phyloP scores from a whole-genome alignment of 192 early-diverging fungal genomes.

The Oehlia diaphana region DNA sequence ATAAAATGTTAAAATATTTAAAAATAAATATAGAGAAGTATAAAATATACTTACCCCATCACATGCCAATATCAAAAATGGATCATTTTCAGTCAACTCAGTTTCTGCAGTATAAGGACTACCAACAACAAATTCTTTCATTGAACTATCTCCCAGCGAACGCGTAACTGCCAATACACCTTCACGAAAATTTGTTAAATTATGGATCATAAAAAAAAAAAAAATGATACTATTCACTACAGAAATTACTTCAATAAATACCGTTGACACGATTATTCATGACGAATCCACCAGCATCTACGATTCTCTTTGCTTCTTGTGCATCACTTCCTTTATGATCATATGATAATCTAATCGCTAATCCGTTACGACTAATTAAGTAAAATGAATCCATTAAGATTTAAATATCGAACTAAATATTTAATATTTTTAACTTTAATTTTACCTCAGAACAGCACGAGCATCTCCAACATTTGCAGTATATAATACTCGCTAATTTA shows the following conservation, averaged over 20 bases:
- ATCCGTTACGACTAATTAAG: slow-evolving; percentile 65
- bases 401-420: background rate
- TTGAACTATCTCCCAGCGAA: slow-evolving; percentile 89
- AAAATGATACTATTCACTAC: background rate
- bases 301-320: slow-evolving; percentile 85
- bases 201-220: background rate
- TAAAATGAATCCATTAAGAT: background rate
- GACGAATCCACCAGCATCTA: slow-evolving; percentile 93
- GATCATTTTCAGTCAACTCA: slow-evolving; percentile 68
- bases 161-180: slow-evolving; percentile 95
- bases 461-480: slow-evolving; percentile 98
- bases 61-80: slow-evolving; percentile 91
- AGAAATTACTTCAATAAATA: slow-evolving; percentile 29
- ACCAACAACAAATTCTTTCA: slow-evolving; percentile 97
- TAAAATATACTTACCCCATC: slow-evolving; percentile 76
- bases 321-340: slow-evolving; percentile 98
- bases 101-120: slow-evolving; percentile 96
- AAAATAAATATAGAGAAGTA: background rate
- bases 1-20: background rate
- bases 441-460: slow-evolving; percentile 84
- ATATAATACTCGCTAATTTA: slow-evolving; percentile 74
- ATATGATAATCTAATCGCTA: slow-evolving; percentile 87
- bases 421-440: background rate
- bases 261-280: slow-evolving; percentile 98
- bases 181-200: slow-evolving; percentile 25